Base-by-base conservation (phyloP, 345 rosid genomes). In the Capsella bursapastoris region DNA sequence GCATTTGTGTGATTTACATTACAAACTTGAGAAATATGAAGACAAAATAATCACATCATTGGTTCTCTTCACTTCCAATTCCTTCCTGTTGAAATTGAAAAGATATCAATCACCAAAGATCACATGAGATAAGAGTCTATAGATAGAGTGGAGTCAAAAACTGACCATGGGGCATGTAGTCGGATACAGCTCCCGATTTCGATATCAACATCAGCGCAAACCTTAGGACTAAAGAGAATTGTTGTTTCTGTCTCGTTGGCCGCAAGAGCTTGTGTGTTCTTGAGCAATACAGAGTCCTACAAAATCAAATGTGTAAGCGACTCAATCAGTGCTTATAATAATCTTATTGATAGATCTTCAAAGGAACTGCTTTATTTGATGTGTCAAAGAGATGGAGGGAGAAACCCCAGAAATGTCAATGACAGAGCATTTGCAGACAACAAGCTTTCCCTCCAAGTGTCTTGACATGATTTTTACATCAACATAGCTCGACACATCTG, bases 371-470 rank as follows among this genome's bases (percentile, higher is more conserved):
- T 28, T 49, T 25, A n/a, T 37, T 10, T 37, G 58, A 62, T 7
- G 66, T 3, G 18, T 10, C 2, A 31, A 40, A 51, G 38, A 34
- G 49, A 47, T 10, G 38, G 60, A 78, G 64, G 74, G 71, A 57
- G 64, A 29, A 48, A 91, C 99, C 97, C 83, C 85, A 12, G 49
- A 68, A 76, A 77, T 74, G 74, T 85, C 64, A 60, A 63, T 75
- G 66, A 77, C 48, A 32, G 77, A 82, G 84, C 90, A 89, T 43
- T 72, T 81, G 78, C 98, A 95, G 70, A 90, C 90, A 41, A 80
- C 82, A 44, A 92, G 81, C 79, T 87, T 92, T 25, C 89, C 99
- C 32, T 92, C 98, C 81, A 92, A 77, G 76, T 76, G 79, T 83
- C 84, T 89, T 27, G 98, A 85, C 78, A 84, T 68, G 75, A 92